Evolutionary conservation across 257 asterid genomes (phyloP).

Genomic region (Cordia subcordata): DNA sequence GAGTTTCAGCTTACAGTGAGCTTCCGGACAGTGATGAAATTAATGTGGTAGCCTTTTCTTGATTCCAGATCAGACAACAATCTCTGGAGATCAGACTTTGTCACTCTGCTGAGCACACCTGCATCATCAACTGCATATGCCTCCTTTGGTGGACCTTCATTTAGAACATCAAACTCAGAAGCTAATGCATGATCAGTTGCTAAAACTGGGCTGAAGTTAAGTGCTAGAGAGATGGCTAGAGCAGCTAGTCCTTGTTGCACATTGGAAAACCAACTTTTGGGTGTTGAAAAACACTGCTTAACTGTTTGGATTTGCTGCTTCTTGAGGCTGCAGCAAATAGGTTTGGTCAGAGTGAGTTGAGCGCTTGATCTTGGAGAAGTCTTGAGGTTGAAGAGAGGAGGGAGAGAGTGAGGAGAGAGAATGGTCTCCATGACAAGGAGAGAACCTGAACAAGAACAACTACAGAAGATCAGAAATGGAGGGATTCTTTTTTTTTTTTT

Average conservation of each 20-base stretch:
- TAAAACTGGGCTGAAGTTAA: constrained; percentile 56
- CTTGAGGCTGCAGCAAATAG: constrained; percentile 48
- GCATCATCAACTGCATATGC: constrained; percentile 85
- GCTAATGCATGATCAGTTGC: constrained; percentile 51
- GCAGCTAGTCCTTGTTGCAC: constrained; percentile 80
- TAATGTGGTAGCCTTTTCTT: constrained; percentile 85
- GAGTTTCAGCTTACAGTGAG: constrained; percentile 59
- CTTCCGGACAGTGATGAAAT: constrained; percentile 86
- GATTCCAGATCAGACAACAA: constrained; percentile 83
- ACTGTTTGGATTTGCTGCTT: constrained; percentile 29
- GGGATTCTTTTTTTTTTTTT: too few species aligned
- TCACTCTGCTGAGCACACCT: constrained; percentile 87
- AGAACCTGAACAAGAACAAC: too few species aligned
- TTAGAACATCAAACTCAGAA: constrained; percentile 84
- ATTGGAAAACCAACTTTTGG: constrained; percentile 61
- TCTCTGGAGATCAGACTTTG: constrained; percentile 80
- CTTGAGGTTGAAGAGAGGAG: constrained; percentile 52
- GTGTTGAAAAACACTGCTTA: constrained; percentile 28
- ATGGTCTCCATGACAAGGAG: constrained; percentile 94
- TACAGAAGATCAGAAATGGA: constrained; percentile 16
- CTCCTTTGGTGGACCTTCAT: constrained; percentile 77
- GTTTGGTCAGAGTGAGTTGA: constrained; percentile 26
- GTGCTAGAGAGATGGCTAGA: constrained; percentile 75
- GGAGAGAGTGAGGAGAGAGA: constrained; percentile 62
- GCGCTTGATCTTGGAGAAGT: constrained; percentile 32